Conservation (phyloP, 73 alveolate species). For the Blepharisma stoltei region DNA sequence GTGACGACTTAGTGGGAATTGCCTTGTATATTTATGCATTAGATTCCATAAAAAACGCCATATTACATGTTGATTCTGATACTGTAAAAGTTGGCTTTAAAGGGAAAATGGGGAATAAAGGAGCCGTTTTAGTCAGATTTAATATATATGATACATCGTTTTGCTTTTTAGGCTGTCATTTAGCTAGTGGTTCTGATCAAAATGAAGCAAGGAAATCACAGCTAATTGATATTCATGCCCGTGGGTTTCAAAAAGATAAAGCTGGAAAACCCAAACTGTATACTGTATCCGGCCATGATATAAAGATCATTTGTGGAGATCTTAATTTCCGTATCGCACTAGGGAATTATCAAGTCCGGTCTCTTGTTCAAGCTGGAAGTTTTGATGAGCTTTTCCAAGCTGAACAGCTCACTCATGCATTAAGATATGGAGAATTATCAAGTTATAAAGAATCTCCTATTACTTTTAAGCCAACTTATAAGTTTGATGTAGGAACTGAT, state of each 20-base stretch:
- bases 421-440: not conserved
- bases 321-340: slow-evolving; percentile 64
- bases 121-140: slow-evolving; percentile 80
- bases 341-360: slow-evolving; percentile 33
- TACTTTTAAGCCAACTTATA: slow-evolving; percentile 90
- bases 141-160: slow-evolving; percentile 63
- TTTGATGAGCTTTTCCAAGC: slow-evolving; percentile 24
- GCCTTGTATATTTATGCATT: slow-evolving; percentile 55
- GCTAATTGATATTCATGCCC: slow-evolving; percentile 45
- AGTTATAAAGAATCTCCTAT: slow-evolving; percentile 70
- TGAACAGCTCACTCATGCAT: slow-evolving; percentile 43
- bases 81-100: slow-evolving; percentile 83
- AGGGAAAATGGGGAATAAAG: slow-evolving; percentile 92
- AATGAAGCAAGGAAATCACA: slow-evolving; percentile 57
- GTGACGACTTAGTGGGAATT: slow-evolving; percentile 69
- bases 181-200: slow-evolving; percentile 63
- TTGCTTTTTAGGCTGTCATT: slow-evolving; percentile 75
- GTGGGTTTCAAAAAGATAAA: slow-evolving; percentile 54
- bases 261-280: slow-evolving; percentile 44
- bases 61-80: slow-evolving; percentile 45
- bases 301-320: slow-evolving; percentile 76
- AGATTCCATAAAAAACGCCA: slow-evolving; percentile 41
- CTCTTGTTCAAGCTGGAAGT: slow-evolving; percentile 10
- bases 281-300: slow-evolving; percentile 54
- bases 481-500: slow-evolving; percentile 69